These are phyloP conservation scores for Stagonosporopsis cucurbitacearum DNA, from an alignment of 2,329 filamentous ascomycete species.

Conservation along the genomic window DNA sequence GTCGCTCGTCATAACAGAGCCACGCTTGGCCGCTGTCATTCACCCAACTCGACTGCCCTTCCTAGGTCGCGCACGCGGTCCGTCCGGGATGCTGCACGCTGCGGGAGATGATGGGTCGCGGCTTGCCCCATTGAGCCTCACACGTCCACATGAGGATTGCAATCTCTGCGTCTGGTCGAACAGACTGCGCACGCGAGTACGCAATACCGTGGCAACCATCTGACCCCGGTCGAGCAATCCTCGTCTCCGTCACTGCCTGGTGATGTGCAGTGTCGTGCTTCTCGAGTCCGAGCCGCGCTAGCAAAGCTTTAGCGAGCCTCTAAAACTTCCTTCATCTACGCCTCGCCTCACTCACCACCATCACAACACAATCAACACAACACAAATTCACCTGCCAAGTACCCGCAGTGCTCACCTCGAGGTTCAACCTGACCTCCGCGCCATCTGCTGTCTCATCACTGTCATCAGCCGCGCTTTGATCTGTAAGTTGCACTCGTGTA, in stretches of 20 bases:
- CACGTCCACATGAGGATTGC: conserved; percentile 1
- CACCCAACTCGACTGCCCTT: background rate
- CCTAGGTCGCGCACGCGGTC: background rate
- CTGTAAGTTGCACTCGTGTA: conserved; percentile 24
- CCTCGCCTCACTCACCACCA: background rate
- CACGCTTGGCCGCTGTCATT: background rate
- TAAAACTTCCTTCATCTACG: conserved; percentile 1
- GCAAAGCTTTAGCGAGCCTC: background rate
- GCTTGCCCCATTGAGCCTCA: conserved; percentile 8
- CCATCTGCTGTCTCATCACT: conserved; percentile 11
- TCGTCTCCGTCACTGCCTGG: background rate
- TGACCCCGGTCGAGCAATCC: background rate
- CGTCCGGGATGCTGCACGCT: background rate
- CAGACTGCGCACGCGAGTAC: background rate
- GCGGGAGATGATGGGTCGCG: conserved; percentile 1
- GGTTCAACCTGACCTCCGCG: background rate
- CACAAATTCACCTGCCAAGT: background rate
- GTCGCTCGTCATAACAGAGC: background rate
- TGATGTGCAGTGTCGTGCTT: background rate
- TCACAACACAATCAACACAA: background rate
- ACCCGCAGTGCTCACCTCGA: background rate
- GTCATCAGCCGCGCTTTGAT: conserved; percentile 3
- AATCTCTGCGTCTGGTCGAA: conserved; percentile 16
- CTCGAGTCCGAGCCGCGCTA: background rate
- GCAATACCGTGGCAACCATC: conserved; percentile 8